Base-by-base conservation (phyloP, 768 basidiomycete genomes). In the Chlorophyllum brunneum region DNA sequence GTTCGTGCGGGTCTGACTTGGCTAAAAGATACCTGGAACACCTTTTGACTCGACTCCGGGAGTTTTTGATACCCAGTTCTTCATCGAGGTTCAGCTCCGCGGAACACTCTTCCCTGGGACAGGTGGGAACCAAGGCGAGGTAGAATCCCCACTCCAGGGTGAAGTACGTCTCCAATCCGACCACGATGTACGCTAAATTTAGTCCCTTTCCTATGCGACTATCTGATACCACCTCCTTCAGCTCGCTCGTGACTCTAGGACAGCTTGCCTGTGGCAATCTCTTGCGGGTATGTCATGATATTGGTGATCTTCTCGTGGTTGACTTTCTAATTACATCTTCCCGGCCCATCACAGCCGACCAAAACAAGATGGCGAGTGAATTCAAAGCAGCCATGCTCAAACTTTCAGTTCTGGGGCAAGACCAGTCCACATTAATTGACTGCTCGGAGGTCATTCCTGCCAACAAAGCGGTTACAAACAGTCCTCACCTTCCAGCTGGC, bases 231-330 rank as follows among this genome's bases (percentile, higher is more conserved):
- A 8, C 20, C 48, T 4, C 18, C 31, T 13, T 38, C n/a, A 65
- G 66, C 55, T 70, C 48, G 69, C 67, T 22, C 55, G 65, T 53
- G 74, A 78, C 61, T 54, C 68, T 3, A 63, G 72, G 37, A 80
- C 78, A 18, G 68, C 74, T 11, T 79, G 78, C 65, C 57, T 59
- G 37, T 79, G 77, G 77, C 78, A 79, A 61, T 64, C 66, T 1
- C 68, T 72, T 54, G 71, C 69, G 26, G 66, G 68, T 71, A 33
- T 57, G 67, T 60, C 40, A 41, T 16, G 4, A 9, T 27, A 8
- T 16, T 40, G 7, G 20, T 23, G 40, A 11, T 10, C 24, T 16
- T 22, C 24, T 43, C 29, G 16, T 34, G 15, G 36, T 16, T 24
- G n/a, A 7, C 20, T 31, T 20, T 1, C 24, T 44, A 8, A 54